Evolutionary conservation across 2,329 filamentous ascomycete species (phyloP), one percentile per base, ranked within the genome.

Genomic region (Neofusicoccum kwambonambiense): DNA sequence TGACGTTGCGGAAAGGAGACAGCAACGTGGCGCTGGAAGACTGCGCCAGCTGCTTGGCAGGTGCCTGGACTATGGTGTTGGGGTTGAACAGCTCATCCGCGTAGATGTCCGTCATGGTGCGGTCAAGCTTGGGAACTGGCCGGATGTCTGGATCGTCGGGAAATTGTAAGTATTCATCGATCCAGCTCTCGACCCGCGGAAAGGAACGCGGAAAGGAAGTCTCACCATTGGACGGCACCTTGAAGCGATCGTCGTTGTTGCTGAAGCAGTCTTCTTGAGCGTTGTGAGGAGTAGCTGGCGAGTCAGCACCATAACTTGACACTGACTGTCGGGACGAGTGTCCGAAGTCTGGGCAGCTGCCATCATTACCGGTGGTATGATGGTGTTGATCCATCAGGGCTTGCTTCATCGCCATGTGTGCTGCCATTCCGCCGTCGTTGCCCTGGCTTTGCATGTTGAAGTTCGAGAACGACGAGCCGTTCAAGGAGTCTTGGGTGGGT

Each of bases 61-160:
- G 82, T 3, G 86, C 80, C 4, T 86, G 79, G 0, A 86, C 83
- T 0, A 85, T 85, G 71, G 88, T 82, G 66, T 88, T 87, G 70
- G 90, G 89, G 70, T 89, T 93, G 81, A 91, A 96, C 0, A 96
- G 84, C 76, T 95, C 92, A 75, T 97, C 93, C 71, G 87, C 85
- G 73, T 91, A 94, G 57, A 92, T 85, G 73, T 96, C 92, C 17
- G 92, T 94, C 79, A 95, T 92, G 0, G 93, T 95, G 64, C 92
- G 86, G 70, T 93, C 89, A 68, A 96, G 85, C 78, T 94, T 95
- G 31, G 93, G 90, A 69, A 86, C 75, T 15, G 72, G 69, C 58
- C 76, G 76, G 65, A 75, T 84, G 78, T 87, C 84, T 87, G 82
- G 71, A 77, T 81, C 76, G 73, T 80, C 77, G 78, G 83, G 78